phyloP scores from a whole-genome alignment of 306 rosid genomes.

The Malus asiatica region DNA sequence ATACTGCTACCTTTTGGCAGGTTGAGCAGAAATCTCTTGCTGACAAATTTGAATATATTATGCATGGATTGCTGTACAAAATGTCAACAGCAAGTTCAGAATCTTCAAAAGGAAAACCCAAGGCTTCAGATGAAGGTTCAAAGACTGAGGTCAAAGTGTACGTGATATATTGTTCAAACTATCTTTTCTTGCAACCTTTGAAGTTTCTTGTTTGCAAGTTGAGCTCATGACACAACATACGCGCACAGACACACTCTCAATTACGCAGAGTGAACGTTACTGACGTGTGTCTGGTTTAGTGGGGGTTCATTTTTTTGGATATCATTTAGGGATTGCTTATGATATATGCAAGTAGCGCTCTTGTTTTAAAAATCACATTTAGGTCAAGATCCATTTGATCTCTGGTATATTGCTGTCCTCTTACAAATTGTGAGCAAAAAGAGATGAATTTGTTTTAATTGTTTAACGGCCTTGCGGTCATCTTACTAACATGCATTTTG shows the following conservation, averaged over 20 bases:
- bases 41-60: constrained; percentile 85
- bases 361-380: background rate
- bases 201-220: background rate
- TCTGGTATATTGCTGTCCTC: background rate
- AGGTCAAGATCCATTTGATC: background rate
- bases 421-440: background rate
- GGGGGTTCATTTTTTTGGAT: background rate
- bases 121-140: constrained; percentile 23
- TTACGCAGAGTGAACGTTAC: background rate
- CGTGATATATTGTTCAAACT: background rate
- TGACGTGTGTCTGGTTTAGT: background rate
- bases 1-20: constrained; percentile 33
- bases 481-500: background rate
- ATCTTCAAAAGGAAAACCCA: background rate
- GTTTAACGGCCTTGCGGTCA: background rate
- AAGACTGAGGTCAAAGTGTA: constrained; percentile 45
- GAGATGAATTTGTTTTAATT: background rate
- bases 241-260: background rate
- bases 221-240: background rate
- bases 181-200: constrained; percentile 2
- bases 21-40: constrained; percentile 63
- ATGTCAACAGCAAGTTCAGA: constrained; percentile 12
- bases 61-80: constrained; percentile 75
- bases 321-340: background rate
- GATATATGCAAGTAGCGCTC: background rate